Base-by-base conservation (phyloP, 441 rosid genomes). In the Adansonia rubrostipa region DNA sequence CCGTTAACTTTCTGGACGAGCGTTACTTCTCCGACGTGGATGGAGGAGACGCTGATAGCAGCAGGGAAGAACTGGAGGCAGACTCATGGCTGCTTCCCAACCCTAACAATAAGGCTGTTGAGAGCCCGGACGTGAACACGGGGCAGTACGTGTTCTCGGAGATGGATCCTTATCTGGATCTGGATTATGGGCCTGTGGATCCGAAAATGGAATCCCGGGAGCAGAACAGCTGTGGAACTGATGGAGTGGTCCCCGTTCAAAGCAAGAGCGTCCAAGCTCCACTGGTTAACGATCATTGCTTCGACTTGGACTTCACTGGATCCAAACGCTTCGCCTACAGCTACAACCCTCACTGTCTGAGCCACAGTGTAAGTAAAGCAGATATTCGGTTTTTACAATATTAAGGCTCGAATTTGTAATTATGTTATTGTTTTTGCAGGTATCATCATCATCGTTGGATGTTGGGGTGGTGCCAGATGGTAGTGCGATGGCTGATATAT, bases 381-480 rank as follows among this genome's bases (percentile, higher is more conserved):
- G n/a, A 6, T 40, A 56, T 17, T 51, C 17, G 44, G 44, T 1
- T 66, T 45, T 0, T 4, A 5, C 24, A 0, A 47, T 45, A 3
- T 61, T n/a, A 15, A 61, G 61, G 44, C 28, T 44, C 20, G 11
- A 71, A 28, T 50, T 10, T 36, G 36, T 7, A 14, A 40, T 4
- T n/a, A 75, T 24, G 15, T 36, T 36, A 6, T 24, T 69, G 57
- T 13, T 42, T 24, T 7, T 7, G 20, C 89, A 96, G 98, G 90
- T 92, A 6, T 96, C 99, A 3, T 92, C 98, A 0, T 94, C 99
- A 11, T 92, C 97, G 2, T n/a, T 90, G 66, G 98, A 96, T 15
- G 96, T 92, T 1, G 97, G 97, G 62, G 94, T 92, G 74, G 98
- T 94, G 19, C 99, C 99, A 28, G 98, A 96, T 33, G 97, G 91